phyloP scores from a whole-genome alignment of 257 asterid species.

The Solanum chilense region DNA sequence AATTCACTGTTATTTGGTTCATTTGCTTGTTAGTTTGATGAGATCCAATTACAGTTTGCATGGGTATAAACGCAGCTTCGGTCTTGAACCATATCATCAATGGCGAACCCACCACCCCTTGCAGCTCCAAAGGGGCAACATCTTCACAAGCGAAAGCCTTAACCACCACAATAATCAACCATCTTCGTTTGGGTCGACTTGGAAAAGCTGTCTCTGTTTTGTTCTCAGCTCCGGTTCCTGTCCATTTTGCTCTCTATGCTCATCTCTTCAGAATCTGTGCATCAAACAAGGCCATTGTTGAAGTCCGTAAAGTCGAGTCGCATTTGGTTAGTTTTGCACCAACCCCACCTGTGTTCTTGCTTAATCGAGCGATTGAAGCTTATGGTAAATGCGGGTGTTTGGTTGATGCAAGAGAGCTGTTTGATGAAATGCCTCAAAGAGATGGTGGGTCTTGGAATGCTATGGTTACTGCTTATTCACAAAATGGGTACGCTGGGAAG shows the following conservation, averaged over 20 bases:
- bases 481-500: conserved; percentile 25
- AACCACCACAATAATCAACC: conserved; percentile 38
- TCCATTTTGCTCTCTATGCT: conserved; percentile 44
- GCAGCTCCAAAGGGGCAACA: conserved; percentile 3
- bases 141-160: conserved; percentile 16
- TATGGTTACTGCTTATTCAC: conserved; percentile 49
- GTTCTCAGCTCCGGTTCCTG: conserved; percentile 37
- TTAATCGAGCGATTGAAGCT: conserved; percentile 65
- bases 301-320: conserved; percentile 60
- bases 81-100: conserved; percentile 12
- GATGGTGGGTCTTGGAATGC: conserved; percentile 94
- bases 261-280: conserved; percentile 55
- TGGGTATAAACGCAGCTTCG: conserved; percentile 16
- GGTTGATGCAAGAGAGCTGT: conserved; percentile 53
- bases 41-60: background rate
- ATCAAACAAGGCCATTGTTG: conserved; percentile 39
- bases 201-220: conserved; percentile 53
- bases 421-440: conserved; percentile 71
- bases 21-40: background rate
- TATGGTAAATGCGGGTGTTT: conserved; percentile 54
- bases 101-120: conserved; percentile 14
- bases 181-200: conserved; percentile 44
- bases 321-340: conserved; percentile 41
- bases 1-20: background rate
- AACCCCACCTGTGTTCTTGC: conserved; percentile 59